phyloP scores from a whole-genome alignment of 345 rosid species.

The Acer saccharum region DNA sequence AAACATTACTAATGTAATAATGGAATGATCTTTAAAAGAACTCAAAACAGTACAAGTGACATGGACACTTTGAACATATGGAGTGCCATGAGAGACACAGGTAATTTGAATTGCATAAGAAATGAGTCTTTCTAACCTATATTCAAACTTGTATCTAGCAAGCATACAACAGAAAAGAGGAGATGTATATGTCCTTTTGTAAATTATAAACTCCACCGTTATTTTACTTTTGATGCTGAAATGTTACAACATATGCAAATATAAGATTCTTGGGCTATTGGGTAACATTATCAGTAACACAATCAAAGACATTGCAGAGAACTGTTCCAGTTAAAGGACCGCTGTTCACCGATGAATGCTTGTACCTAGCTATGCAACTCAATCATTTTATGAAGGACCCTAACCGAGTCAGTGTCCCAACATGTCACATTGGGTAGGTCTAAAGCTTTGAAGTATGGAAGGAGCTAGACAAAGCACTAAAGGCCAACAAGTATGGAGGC shows the following conservation, averaged over 20 bases:
- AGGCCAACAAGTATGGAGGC: not conserved
- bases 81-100: not conserved
- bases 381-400: not conserved
- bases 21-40: not conserved
- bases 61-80: not conserved
- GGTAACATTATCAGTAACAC: not conserved
- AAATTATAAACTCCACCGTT: not conserved
- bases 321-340: not conserved
- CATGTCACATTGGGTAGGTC: not conserved
- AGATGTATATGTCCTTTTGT: not conserved
- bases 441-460: not conserved
- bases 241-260: not conserved
- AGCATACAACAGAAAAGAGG: slow-evolving; percentile 1
- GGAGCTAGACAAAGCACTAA: slow-evolving; percentile 4
- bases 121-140: not conserved
- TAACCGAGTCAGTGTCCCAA: not conserved
- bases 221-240: not conserved
- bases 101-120: not conserved
- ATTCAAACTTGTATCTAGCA: not conserved
- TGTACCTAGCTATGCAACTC: not conserved
- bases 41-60: not conserved
- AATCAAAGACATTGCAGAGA: not conserved
- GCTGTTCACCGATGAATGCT: not conserved
- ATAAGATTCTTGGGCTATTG: not conserved
- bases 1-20: not conserved